phyloP scores from a whole-genome alignment of 169 alveolate genomes.

The Cryptosporidium andersoni region DNA sequence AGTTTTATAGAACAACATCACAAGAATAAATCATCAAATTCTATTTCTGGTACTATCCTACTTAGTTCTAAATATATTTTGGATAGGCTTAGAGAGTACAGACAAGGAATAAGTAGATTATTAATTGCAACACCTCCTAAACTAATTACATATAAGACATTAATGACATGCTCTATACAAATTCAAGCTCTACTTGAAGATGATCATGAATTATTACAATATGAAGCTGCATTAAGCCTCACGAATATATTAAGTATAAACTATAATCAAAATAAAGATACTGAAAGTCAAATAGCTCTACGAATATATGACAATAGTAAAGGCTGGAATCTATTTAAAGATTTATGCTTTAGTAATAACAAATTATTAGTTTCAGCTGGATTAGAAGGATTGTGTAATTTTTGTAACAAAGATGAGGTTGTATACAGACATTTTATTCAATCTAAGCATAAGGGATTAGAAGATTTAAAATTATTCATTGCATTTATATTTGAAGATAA shows the following conservation, averaged over 20 bases:
- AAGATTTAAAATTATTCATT: slow-evolving; percentile 47
- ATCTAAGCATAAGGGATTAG: slow-evolving; percentile 36
- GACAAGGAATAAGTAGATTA: slow-evolving; percentile 41
- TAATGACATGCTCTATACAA: slow-evolving; percentile 21
- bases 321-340: slow-evolving; percentile 47
- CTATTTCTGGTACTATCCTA: background rate
- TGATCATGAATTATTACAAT: slow-evolving; percentile 60
- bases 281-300: slow-evolving; percentile 13
- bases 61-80: slow-evolving; percentile 35
- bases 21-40: background rate
- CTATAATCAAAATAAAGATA: slow-evolving; percentile 19
- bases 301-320: slow-evolving; percentile 32
- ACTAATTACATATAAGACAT: slow-evolving; percentile 41
- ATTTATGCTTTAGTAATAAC: slow-evolving; percentile 47
- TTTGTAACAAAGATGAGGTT: slow-evolving; percentile 50
- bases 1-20: slow-evolving; percentile 28
- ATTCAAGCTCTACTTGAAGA: slow-evolving; percentile 51
- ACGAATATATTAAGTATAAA: slow-evolving; percentile 54
- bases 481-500: slow-evolving; percentile 34
- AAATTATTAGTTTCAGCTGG: slow-evolving; percentile 38
- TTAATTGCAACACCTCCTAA: slow-evolving; percentile 28
- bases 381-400: slow-evolving; percentile 57
- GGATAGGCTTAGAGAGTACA: slow-evolving; percentile 56
- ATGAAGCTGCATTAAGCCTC: slow-evolving; percentile 51
- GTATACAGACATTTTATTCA: slow-evolving; percentile 43